These are phyloP conservation scores for Lasiodiplodia gonubiensis DNA, from an alignment of 2,329 filamentous ascomycete genomes.

Conservation along the genomic window DNA sequence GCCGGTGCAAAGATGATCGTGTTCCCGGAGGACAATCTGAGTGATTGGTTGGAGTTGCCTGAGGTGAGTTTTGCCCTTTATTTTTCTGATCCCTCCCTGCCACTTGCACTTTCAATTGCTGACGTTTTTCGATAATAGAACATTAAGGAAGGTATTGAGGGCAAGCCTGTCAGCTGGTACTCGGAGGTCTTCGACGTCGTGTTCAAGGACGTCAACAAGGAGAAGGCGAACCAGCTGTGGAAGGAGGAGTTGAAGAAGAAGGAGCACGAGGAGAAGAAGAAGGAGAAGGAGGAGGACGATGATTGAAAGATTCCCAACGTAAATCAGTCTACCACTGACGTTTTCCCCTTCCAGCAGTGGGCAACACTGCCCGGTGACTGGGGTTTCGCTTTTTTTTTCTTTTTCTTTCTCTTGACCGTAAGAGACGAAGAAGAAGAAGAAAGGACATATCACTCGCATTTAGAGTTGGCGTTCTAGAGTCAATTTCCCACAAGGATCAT, in stretches of 20 bases:
- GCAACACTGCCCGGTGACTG: too few species aligned
- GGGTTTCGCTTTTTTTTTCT: background rate
- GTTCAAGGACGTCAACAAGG: conserved; percentile 79
- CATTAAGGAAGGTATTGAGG: conserved; percentile 95
- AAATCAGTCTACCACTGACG: background rate
- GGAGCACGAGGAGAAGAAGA: conserved; percentile 43
- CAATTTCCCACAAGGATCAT: background rate
- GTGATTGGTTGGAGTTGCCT: conserved; percentile 95
- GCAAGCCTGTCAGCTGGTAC: conserved; percentile 92
- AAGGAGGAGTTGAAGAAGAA: conserved; percentile 64
- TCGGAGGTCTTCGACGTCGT: conserved; percentile 89
- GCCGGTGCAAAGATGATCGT: conserved; percentile 93
- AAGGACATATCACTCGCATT: conserved; percentile 14
- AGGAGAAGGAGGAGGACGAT: conserved; percentile 9
- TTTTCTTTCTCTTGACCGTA: background rate
- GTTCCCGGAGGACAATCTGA: conserved; percentile 93
- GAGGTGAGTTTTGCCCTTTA: conserved; percentile 69
- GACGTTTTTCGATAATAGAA: conserved; percentile 64
- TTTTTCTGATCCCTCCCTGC: background rate
- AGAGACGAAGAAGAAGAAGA: background rate
- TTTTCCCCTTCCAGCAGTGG: background rate
- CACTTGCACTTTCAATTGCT: background rate
- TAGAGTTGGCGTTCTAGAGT: conserved; percentile 22
- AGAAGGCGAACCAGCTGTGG: conserved; percentile 75
- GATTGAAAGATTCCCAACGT: background rate